phyloP scores from a whole-genome alignment of 208 protist genomes.

The Crithidia bombi region DNA sequence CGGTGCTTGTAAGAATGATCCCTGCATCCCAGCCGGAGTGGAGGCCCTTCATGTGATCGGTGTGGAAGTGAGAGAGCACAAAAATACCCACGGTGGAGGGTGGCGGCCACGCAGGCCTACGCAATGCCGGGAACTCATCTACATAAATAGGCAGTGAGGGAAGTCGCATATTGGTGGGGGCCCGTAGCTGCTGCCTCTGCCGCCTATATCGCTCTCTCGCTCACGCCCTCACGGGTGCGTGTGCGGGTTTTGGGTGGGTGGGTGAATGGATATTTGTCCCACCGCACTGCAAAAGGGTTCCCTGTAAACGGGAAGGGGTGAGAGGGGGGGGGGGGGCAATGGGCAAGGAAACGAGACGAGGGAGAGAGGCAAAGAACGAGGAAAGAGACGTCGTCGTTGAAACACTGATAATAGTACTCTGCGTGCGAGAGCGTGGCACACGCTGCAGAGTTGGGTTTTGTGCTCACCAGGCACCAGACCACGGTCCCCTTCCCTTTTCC shows the following conservation, averaged over 20 bases:
- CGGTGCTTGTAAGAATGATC: conserved; percentile 54
- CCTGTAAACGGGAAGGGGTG: too few relatives aligned
- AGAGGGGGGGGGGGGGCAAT: too few relatives aligned
- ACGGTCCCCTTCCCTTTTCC: conserved; percentile 2
- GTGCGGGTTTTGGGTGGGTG: background rate
- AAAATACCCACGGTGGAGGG: conserved; percentile 26
- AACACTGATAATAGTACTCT: too few relatives aligned
- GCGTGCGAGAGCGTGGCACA: too few relatives aligned
- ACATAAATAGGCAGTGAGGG: conserved; percentile 60
- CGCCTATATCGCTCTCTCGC: too few relatives aligned
- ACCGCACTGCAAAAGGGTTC: too few relatives aligned
- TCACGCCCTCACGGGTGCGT: too few relatives aligned
- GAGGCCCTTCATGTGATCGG: conserved; percentile 88
- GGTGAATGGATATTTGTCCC: too few relatives aligned
- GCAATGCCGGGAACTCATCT: conserved; percentile 48
- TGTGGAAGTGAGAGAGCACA: conserved; percentile 89
- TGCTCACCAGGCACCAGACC: too few relatives aligned
- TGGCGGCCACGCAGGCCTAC: background rate
- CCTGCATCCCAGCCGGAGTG: conserved; percentile 55
- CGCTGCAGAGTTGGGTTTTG: too few relatives aligned
- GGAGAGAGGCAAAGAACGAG: background rate
- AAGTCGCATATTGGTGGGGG: conserved; percentile 40
- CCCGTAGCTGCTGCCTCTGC: background rate
- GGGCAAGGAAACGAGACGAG: background rate
- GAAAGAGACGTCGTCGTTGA: too few relatives aligned